phyloP scores from a whole-genome alignment of 108 stramenopile species.

The Cyclostephanos tholiformis region DNA sequence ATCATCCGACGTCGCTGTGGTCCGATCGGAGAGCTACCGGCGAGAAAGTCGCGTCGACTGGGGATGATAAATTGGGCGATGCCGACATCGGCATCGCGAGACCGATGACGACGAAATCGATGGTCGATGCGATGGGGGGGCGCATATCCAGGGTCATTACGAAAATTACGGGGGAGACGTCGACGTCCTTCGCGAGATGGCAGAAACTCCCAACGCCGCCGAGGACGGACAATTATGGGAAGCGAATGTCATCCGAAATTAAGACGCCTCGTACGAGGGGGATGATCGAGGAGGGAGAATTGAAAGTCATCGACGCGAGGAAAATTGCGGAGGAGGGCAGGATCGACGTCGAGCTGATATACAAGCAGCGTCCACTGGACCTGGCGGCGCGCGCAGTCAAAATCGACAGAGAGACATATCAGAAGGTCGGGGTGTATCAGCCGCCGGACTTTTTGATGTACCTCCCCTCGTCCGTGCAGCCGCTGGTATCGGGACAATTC shows the following conservation, averaged over 20 bases:
- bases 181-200: not conserved
- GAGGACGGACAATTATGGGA: not conserved
- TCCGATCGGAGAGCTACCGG: no score
- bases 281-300: constrained; percentile 19
- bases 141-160: no score
- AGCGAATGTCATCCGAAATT: not conserved
- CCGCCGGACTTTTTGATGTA: constrained; percentile 36
- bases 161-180: no score
- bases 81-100: no score
- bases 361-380: constrained; percentile 17
- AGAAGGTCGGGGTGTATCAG: constrained; percentile 34
- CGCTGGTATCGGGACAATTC: constrained; percentile 34
- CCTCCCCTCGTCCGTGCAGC: constrained; percentile 43
- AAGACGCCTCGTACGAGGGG: no score
- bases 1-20: no score
- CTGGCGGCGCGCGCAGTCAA: constrained; percentile 19
- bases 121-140: not conserved
- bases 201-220: not conserved
- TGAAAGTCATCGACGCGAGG: constrained; percentile 42
- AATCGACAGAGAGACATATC: constrained; percentile 45
- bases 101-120: not conserved
- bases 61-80: no score
- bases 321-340: constrained; percentile 39
- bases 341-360: constrained; percentile 39
- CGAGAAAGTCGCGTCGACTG: no score